phyloP scores from a whole-genome alignment of 495 filamentous ascomycete genomes.

The Penicillium arizonense region DNA sequence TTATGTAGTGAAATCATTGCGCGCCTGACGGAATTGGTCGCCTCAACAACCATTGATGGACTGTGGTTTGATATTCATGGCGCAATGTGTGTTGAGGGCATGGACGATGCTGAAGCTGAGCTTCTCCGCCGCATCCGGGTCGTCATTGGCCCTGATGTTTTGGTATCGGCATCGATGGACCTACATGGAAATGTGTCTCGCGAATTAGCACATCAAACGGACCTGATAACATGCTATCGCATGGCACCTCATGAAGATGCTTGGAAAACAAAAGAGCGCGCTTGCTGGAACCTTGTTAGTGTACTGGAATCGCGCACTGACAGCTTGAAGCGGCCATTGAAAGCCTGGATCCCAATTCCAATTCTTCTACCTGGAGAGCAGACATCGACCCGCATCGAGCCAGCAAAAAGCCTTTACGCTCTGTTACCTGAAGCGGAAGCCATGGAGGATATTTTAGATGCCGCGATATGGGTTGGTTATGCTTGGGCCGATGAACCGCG shows the following conservation, averaged over 20 bases:
- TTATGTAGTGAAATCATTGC: slow-evolving; percentile 48
- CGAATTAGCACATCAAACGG: slow-evolving; percentile 47
- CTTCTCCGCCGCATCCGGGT: slow-evolving; percentile 47
- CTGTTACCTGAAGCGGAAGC: slow-evolving; percentile 46
- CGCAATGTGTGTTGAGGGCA: slow-evolving; percentile 54
- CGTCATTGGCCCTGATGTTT: slow-evolving; percentile 46
- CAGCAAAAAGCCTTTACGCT: slow-evolving; percentile 52
- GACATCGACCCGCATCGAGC: slow-evolving; percentile 56
- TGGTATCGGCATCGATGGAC: slow-evolving; percentile 58
- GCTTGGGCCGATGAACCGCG: slow-evolving; percentile 60
- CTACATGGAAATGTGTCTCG: slow-evolving; percentile 57
- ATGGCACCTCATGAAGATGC: slow-evolving; percentile 55
- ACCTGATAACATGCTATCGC: slow-evolving; percentile 57
- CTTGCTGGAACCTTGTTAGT: slow-evolving; percentile 50
- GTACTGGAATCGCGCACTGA: slow-evolving; percentile 23
- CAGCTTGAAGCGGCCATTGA: slow-evolving; percentile 35
- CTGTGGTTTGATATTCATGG: slow-evolving; percentile 61
- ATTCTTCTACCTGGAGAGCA: slow-evolving; percentile 57
- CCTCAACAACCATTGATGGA: slow-evolving; percentile 38
- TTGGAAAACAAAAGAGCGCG: slow-evolving; percentile 51
- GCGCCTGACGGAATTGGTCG: slow-evolving; percentile 35
- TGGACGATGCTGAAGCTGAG: slow-evolving; percentile 52
- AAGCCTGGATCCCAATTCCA: slow-evolving; percentile 55
- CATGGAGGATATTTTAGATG: slow-evolving; percentile 45
- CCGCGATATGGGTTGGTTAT: slow-evolving; percentile 59